Base-by-base conservation (phyloP, 2,329 filamentous ascomycete species). In the Metarhizium album region DNA sequence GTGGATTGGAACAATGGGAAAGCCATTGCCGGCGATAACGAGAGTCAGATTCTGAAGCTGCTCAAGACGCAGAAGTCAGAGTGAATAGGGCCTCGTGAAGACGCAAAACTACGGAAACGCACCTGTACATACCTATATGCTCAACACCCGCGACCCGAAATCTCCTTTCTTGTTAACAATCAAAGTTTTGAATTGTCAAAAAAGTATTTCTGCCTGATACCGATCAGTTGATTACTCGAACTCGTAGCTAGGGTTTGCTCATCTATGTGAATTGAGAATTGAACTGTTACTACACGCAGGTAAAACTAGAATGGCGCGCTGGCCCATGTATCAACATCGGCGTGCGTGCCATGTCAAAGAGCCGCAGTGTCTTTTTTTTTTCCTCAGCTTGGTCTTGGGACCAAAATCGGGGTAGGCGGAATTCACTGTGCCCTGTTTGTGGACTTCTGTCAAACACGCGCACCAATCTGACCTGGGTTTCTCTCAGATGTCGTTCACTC, bases 1-100 rank as follows among this genome's bases (percentile, higher is more conserved):
- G 91, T 97, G 48, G 91, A 97, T 66, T 97, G 93, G 93, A 88
- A 86, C 65, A 90, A 91, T 66, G 93, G 90, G 57, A 86, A 82
- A 66, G 91, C 84, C 45, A 74, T 86, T 71, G 73, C 80, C 24
- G 87, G 88, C 20, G 87, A 87, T 47, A 83, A 86, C 57, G 84
- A 95, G 72, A 95, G 89, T 16, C 86, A 91, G 71, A 96, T 97
- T 54, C 69, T 95, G 63, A 89, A 86, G 69, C 75, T 95, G 68
- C 69, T 96, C 48, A 79, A 82, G 52, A 73, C 79, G 23, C 49
- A 49, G 27, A 49, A 29, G 20, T 23, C 46, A 24, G 23, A 52
- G 4, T 54, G 37, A 37, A 40, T 11, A 23, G 13, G 7, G 7
- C 27, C 22, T 18, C 4, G 18, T 23, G 2, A 24, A 13, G 40